Conservation (phyloP, 495 filamentous ascomycete genomes). For the Venustampulla echinocandica region DNA sequence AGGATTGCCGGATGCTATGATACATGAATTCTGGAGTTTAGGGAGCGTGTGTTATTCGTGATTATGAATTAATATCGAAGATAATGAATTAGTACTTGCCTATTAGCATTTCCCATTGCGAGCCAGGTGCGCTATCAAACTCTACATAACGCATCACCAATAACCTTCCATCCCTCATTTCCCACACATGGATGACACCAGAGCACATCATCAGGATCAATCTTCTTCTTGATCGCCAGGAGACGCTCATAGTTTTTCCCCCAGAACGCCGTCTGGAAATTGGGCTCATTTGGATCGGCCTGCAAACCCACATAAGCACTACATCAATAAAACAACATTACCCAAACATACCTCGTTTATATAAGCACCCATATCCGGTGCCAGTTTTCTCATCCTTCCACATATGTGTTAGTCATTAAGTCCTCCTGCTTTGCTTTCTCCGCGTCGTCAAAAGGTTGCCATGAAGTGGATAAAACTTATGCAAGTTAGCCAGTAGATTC, state of each 20-base stretch:
- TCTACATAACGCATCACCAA: constrained; percentile 26
- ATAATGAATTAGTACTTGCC: not conserved
- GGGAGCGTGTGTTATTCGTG: no score
- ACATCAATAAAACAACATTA: not conserved
- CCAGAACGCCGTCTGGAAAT: constrained; percentile 44
- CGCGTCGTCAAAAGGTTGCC: constrained; percentile 9
- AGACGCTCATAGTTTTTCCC: constrained; percentile 41
- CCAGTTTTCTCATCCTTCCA: constrained; percentile 12
- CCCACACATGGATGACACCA: constrained; percentile 54
- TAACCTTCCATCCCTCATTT: constrained; percentile 47
- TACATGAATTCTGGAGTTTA: not conserved
- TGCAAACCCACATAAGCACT: constrained; percentile 18
- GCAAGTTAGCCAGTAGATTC: no score
- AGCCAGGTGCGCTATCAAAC: no score
- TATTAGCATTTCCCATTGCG: not conserved
- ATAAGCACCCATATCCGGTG: constrained; percentile 15
- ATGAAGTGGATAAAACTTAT: not conserved
- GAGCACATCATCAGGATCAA: constrained; percentile 50
- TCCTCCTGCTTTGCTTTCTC: not conserved
- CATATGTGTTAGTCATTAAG: not conserved
- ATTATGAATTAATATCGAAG: not conserved
- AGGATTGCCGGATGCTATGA: not conserved
- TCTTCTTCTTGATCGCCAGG: constrained; percentile 38
- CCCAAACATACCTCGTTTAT: constrained; percentile 27
- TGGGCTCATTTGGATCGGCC: constrained; percentile 38